These are phyloP conservation scores for Draba incana DNA, from an alignment of 345 rosid species.

Conservation along the genomic window DNA sequence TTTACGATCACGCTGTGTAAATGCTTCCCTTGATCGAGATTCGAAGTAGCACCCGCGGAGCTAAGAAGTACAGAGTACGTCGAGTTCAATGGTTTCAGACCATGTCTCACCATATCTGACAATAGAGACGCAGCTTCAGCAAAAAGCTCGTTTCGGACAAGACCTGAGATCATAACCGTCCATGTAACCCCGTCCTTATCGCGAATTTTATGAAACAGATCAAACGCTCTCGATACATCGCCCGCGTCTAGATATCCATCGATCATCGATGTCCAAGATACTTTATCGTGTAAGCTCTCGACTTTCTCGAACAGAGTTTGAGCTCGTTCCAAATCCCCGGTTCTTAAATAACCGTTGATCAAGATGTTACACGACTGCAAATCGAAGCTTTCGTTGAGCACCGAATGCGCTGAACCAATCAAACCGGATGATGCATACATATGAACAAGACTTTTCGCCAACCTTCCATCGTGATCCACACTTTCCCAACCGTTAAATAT, in stretches of 20 bases:
- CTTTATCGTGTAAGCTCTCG: constrained; percentile 55
- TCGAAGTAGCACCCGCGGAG: constrained; percentile 71
- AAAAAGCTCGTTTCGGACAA: constrained; percentile 58
- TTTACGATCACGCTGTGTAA: constrained; percentile 57
- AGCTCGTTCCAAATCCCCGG: constrained; percentile 52
- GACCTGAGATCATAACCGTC: constrained; percentile 80
- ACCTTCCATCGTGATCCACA: constrained; percentile 64
- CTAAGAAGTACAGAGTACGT: constrained; percentile 75
- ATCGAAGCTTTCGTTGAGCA: constrained; percentile 48
- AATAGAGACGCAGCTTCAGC: constrained; percentile 60
- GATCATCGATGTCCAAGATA: constrained; percentile 74
- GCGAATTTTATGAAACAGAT: constrained; percentile 49
- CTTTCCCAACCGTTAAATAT: constrained; percentile 47
- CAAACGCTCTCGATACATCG: constrained; percentile 53
- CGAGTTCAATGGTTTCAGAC: constrained; percentile 59
- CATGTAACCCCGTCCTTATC: constrained; percentile 55
- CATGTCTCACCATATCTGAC: constrained; percentile 58
- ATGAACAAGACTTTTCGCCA: constrained; percentile 66
- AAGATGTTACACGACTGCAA: constrained; percentile 73
- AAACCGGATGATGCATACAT: constrained; percentile 65
- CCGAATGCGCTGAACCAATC: constrained; percentile 54
- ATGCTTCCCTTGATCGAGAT: constrained; percentile 67
- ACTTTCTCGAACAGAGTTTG: constrained; percentile 47
- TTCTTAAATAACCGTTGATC: constrained; percentile 59
- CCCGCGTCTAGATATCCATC: constrained; percentile 67